phyloP scores from a whole-genome alignment of 1,139 yeast species.

The Pichia sp. region DNA sequence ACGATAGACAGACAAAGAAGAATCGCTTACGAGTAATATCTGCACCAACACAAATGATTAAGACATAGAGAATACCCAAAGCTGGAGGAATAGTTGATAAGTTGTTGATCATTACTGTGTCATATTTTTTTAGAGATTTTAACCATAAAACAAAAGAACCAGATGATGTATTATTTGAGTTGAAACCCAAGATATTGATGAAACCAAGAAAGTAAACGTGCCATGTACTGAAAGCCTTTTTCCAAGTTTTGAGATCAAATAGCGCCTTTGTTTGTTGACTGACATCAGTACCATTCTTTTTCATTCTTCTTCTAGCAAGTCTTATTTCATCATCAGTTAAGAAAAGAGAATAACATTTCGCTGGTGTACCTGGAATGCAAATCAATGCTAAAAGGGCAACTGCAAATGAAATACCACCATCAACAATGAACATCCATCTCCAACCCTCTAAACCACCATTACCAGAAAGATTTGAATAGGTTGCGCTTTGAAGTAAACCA shows the following conservation, averaged over 20 bases:
- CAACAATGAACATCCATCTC: constrained; percentile 72
- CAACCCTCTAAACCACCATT: constrained; percentile 49
- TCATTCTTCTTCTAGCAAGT: constrained; percentile 57
- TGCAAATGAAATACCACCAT: constrained; percentile 54
- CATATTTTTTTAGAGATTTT: constrained; percentile 42
- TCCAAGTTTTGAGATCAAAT: constrained; percentile 44
- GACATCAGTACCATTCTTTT: constrained; percentile 36
- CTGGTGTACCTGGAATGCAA: constrained; percentile 67
- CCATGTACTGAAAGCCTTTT: constrained; percentile 50
- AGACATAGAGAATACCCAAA: constrained; percentile 48
- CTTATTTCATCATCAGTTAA: constrained; percentile 56
- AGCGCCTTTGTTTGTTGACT: constrained; percentile 26
- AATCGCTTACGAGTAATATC: constrained; percentile 49
- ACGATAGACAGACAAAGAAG: constrained; percentile 45
- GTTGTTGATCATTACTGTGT: constrained; percentile 40
- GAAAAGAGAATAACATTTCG: constrained; percentile 50
- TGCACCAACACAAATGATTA: constrained; percentile 43
- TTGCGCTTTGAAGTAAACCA: constrained; percentile 41
- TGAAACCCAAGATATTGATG: constrained; percentile 43
- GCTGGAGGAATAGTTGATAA: constrained; percentile 49
- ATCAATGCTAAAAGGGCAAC: constrained; percentile 62
- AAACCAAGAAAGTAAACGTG: constrained; percentile 46
- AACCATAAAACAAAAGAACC: constrained; percentile 58
- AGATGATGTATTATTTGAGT: constrained; percentile 42
- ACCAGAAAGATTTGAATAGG: constrained; percentile 39